Conservation (phyloP, 1,284 basidiomycete genomes). For the Ustilago lituana region DNA sequence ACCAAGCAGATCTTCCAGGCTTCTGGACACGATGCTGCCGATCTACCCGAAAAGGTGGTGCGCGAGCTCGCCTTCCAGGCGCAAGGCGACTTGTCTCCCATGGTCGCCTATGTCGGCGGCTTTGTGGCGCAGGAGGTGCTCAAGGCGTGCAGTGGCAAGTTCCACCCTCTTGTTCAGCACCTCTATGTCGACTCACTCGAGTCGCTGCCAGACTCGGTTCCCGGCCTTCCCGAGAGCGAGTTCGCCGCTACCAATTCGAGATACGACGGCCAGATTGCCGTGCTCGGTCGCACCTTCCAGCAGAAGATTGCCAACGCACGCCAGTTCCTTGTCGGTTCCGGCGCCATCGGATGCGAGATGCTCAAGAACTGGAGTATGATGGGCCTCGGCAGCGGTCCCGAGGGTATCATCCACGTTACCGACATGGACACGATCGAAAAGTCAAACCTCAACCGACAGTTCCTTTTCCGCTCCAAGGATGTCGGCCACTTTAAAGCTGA, state of each 20-base stretch:
- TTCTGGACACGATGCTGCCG: slow-evolving; percentile 74
- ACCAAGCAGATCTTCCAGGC: slow-evolving; percentile 77
- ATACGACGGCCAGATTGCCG: slow-evolving; percentile 94
- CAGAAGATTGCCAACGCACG: slow-evolving; percentile 88
- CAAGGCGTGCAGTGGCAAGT: slow-evolving; percentile 97
- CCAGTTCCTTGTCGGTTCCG: slow-evolving; percentile 96
- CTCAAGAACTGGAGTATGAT: slow-evolving; percentile 99
- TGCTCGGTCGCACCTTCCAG: slow-evolving; percentile 93
- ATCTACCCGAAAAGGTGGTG: slow-evolving; percentile 79
- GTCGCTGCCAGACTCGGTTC: slow-evolving; percentile 70
- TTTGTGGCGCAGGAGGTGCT: slow-evolving; percentile 98
- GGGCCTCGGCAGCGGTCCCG: slow-evolving; percentile 84
- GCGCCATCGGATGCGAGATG: slow-evolving; percentile 99
- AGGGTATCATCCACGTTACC: slow-evolving; percentile 90
- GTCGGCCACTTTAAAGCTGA: slow-evolving; percentile 98
- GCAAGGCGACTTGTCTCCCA: slow-evolving; percentile 87
- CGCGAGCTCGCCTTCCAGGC: slow-evolving; percentile 92
- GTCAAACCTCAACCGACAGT: slow-evolving; percentile 97
- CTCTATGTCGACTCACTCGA: slow-evolving; percentile 98
- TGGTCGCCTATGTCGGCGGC: slow-evolving; percentile 93
- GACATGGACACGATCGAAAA: slow-evolving; percentile 99
- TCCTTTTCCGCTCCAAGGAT: slow-evolving; percentile 97
- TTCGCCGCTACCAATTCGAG: slow-evolving; percentile 83
- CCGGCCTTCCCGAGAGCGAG: slow-evolving; percentile 79
- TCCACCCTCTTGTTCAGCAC: slow-evolving; percentile 94